Evolutionary conservation across 768 basidiomycete species (phyloP), one percentile per base, ranked within the genome.

Genomic region (Naematelia aurantialba): DNA sequence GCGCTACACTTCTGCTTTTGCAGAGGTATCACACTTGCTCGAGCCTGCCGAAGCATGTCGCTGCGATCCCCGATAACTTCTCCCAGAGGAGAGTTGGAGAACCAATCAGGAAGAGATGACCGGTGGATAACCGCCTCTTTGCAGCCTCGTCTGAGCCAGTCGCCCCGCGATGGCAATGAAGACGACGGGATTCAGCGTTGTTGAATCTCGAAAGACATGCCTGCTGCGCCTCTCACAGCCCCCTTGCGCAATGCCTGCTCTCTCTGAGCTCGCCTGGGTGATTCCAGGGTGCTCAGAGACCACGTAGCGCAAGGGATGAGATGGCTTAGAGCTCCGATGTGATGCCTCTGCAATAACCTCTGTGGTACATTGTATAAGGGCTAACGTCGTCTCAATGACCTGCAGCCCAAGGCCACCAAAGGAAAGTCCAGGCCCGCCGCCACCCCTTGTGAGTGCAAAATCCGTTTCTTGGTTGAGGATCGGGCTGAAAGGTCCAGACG

Each of bases 381-480:
- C 69, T 71, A 59, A 69, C 69, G 66, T 56, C 63, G 65, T 70
- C 75, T 76, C 75, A 75, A 76, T 76, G 75, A 76, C 68, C 73
- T 67, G 58, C 67, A 78, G 78, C 78, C 78, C 64, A 78, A 78
- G 65, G 75, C 74, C 67, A 67, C 68, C 59, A 76, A 76, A 70
- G 75, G 76, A 76, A 76, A 76, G 65, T 75, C 74, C 27, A 76
- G 67, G 73, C 75, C 76, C 55, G 78, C 78, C 50, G 50, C 76
- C 49, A 71, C 75, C 61, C 78, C 78, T 67, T 78, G 74, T 76
- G 52, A 65, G 76, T 76, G 1, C 3, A 12, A 30, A 54, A 45
- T 46, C 45, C 2, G 25, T 30, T 5, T 27, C 34, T 50, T 58
- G n/a, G n/a, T 2, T 26, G 50, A 17, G 53, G 21, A 1, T 10